Percentiles rank a stretch among this genome's conserved stretches.
Conservation (phyloP, 73 alveolate species). For the Breviolum minutum region DNA sequence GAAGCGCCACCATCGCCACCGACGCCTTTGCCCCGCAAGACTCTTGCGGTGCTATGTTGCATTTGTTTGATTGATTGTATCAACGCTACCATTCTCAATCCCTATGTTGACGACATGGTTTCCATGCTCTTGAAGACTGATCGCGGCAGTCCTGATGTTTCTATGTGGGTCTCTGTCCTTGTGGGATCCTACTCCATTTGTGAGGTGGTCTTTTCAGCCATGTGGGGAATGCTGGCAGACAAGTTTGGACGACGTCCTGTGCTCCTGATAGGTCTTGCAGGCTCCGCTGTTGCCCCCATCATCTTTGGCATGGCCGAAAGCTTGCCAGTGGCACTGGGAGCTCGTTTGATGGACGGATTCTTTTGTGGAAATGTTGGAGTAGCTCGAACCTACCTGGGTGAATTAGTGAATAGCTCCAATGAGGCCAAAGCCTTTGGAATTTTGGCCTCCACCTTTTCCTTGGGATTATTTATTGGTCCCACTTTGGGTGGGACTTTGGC, state of each 20-base stretch:
- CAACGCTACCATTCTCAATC: slow-evolving; percentile 67
- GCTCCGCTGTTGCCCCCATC: slow-evolving; percentile 76
- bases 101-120: slow-evolving; percentile 89
- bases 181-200: slow-evolving; percentile 90
- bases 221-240: slow-evolving; percentile 94
- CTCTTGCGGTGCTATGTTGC: slow-evolving; percentile 47
- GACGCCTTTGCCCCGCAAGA: slow-evolving; percentile 45
- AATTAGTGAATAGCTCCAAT: slow-evolving; percentile 46
- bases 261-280: slow-evolving; percentile 42
- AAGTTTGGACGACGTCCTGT: slow-evolving; percentile 72
- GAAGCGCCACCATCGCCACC: background rate
- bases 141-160: slow-evolving; percentile 70
- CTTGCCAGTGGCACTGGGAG: slow-evolving; percentile 49
- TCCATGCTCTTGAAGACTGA: background rate
- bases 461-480: slow-evolving; percentile 87
- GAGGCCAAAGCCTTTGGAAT: slow-evolving; percentile 79
- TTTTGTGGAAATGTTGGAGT: slow-evolving; percentile 76
- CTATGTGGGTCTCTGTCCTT: slow-evolving; percentile 76
- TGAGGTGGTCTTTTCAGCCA: slow-evolving; percentile 21
- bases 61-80: slow-evolving; percentile 68
- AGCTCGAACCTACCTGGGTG: slow-evolving; percentile 70
- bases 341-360: slow-evolving; percentile 90
- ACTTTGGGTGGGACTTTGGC: slow-evolving; percentile 48
- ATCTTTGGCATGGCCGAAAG: slow-evolving; percentile 60
- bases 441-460: slow-evolving; percentile 25